A percentile compares a stretch with the other conserved stretches of the same genome.
Conservation (phyloP, 768 basidiomycete species). For the Favolaschia claudopus region DNA sequence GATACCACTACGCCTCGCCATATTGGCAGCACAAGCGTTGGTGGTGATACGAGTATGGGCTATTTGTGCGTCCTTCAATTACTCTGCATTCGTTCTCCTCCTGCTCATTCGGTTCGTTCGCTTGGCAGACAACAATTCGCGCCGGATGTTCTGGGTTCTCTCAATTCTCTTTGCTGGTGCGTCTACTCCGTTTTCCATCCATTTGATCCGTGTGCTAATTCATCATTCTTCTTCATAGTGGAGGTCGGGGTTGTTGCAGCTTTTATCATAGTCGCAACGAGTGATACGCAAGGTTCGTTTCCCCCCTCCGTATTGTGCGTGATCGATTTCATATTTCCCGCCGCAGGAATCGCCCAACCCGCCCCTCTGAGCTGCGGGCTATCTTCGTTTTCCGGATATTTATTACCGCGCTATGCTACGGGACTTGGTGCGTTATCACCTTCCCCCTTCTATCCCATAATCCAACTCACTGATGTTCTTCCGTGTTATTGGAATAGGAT, state of each 20-base stretch:
- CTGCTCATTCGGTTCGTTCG: neutral
- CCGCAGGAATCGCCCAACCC: conserved; percentile 6
- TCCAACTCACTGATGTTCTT: neutral
- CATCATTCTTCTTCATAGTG: neutral
- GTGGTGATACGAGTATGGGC: conserved; percentile 26
- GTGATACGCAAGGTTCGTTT: conserved; percentile 15
- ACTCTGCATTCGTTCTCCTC: neutral
- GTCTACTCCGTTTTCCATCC: too few relatives aligned
- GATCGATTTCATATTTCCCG: neutral
- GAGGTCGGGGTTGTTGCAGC: conserved; percentile 3
- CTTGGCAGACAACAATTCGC: conserved; percentile 20
- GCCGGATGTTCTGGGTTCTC: conserved; percentile 18
- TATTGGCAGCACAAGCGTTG: conserved; percentile 23
- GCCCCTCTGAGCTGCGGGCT: conserved; percentile 19
- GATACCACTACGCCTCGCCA: conserved; percentile 24
- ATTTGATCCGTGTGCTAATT: neutral
- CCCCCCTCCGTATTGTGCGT: neutral
- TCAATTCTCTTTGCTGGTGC: neutral
- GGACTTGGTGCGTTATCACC: conserved; percentile 13
- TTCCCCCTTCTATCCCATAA: neutral
- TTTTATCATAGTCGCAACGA: conserved; percentile 6
- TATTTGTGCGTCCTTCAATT: conserved; percentile 22
- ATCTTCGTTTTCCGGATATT: conserved; percentile 1
- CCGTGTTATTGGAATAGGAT: conserved; percentile 8
- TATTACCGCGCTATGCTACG: conserved; percentile 9